Base-by-base conservation (phyloP, 2,329 filamentous ascomycete species). In the Aureobasidium melanogenum region DNA sequence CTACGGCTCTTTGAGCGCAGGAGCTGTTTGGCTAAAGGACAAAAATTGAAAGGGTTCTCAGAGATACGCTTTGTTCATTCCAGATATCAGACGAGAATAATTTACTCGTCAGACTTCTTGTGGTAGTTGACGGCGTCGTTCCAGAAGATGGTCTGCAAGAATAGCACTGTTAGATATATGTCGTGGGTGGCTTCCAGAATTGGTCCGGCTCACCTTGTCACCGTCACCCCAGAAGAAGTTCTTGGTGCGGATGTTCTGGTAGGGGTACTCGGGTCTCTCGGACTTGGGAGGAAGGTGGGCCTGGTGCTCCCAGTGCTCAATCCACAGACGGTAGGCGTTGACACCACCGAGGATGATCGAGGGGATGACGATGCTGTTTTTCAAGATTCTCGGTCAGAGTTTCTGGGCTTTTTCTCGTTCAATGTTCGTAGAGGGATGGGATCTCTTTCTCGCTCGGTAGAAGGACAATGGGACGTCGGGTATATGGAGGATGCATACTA, bases 231-330 rank as follows among this genome's bases (percentile, higher is more conserved):
- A 99, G 72, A 85, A 86, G 83, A 79, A 99, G 85, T 96, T 97
- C 87, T 94, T 97, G 76, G 85, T 84, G 75, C 94, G 89, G 77
- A 99, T 89, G 84, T 99, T 99, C 85, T 96, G 90, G 86, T 96
- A 99, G 63, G 91, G 80, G 79, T 97, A 99, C 82, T 97, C 90
- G 71, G 83, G 79, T 73, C 89, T 88, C 80, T 99, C 94, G 82
- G 96, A 91, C 69, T 93, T 82, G 67, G 94, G 89, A 64, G 88
- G 85, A 76, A 89, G 79, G 80, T 97, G 93, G 58, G 77, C 79
- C 85, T 88, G 91, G 83, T 99, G 94, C 79, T 95, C 89, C 93
- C 93, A 97, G 79, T 99, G 94, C 80, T 95, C 90, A 71, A 84
- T 86, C 91, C 91, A 99, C 66, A 96, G 86, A 73, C 87, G 86